Evolutionary conservation across 2,329 filamentous ascomycete genomes (phyloP).

Genomic region (Fusarium sp.): DNA sequence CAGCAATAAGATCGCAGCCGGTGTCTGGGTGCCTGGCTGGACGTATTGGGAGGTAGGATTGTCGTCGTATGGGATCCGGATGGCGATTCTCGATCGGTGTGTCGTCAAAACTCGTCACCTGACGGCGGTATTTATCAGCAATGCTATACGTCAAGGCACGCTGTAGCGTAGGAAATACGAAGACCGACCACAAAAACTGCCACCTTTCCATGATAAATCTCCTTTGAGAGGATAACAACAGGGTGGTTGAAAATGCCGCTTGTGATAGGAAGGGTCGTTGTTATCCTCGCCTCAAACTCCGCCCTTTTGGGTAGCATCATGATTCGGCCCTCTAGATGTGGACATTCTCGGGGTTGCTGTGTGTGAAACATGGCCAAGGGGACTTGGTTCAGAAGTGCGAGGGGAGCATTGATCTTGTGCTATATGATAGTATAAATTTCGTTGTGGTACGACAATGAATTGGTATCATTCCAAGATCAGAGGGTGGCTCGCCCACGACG

Average conservation of each 20-base stretch:
- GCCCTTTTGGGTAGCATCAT: background rate
- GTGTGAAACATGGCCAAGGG: background rate
- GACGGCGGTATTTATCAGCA: background rate
- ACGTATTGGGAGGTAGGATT: background rate
- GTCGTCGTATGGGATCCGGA: background rate
- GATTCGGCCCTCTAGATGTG: background rate
- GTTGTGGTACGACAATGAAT: too few species aligned
- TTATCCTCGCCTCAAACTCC: background rate
- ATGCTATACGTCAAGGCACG: fast-evolving
- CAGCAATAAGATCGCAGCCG: background rate
- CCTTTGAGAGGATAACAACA: background rate
- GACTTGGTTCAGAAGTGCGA: background rate
- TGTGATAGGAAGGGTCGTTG: background rate
- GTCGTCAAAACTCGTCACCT: background rate
- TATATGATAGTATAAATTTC: background rate
- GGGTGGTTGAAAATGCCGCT: background rate
- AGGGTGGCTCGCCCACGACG: fast-evolving
- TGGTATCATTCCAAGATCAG: too few species aligned
- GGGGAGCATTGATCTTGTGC: background rate
- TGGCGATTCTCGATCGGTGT: background rate
- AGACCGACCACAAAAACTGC: background rate
- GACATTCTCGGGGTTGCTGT: background rate
- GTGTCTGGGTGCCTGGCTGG: background rate
- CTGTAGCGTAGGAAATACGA: background rate
- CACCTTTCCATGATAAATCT: background rate